Conservation (phyloP, 768 basidiomycete species). For the Mycena crocata region DNA sequence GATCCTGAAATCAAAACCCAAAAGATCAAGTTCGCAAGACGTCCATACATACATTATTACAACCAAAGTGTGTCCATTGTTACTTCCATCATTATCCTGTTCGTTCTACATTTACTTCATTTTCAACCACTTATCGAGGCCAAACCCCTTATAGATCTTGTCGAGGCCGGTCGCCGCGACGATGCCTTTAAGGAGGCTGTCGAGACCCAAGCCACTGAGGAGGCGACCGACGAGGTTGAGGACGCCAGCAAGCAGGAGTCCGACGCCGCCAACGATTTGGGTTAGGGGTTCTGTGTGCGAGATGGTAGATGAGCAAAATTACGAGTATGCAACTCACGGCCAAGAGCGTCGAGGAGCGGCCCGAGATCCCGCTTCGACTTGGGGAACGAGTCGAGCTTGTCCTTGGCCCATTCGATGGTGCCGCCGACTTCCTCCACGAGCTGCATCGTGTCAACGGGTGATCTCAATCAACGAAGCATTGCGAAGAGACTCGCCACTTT, state of each 20-base stretch:
- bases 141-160: slow-evolving; percentile 49
- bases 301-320: neutral
- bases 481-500: too few relatives aligned
- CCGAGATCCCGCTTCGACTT: slow-evolving; percentile 53
- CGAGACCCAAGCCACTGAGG: slow-evolving; percentile 47
- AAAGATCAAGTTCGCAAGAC: too few relatives aligned
- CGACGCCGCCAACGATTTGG: slow-evolving; percentile 53
- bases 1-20: too few relatives aligned
- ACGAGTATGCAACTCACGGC: slow-evolving; percentile 39
- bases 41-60: too few relatives aligned
- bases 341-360: slow-evolving; percentile 51
- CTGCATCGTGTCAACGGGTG: too few relatives aligned
- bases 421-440: slow-evolving; percentile 51
- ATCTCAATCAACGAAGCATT: too few relatives aligned
- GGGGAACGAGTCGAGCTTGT: slow-evolving; percentile 51
- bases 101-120: slow-evolving; percentile 4
- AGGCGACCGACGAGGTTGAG: slow-evolving; percentile 50
- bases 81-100: too few relatives aligned
- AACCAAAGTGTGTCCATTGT: too few relatives aligned
- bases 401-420: slow-evolving; percentile 52
- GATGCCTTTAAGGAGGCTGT: slow-evolving; percentile 47
- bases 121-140: slow-evolving; percentile 35
- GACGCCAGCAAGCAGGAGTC: slow-evolving; percentile 48
- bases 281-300: slow-evolving; percentile 44
- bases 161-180: slow-evolving; percentile 47